Evolutionary conservation across 1,284 basidiomycete species (phyloP).

Genomic region (Dichomitus squalens): DNA sequence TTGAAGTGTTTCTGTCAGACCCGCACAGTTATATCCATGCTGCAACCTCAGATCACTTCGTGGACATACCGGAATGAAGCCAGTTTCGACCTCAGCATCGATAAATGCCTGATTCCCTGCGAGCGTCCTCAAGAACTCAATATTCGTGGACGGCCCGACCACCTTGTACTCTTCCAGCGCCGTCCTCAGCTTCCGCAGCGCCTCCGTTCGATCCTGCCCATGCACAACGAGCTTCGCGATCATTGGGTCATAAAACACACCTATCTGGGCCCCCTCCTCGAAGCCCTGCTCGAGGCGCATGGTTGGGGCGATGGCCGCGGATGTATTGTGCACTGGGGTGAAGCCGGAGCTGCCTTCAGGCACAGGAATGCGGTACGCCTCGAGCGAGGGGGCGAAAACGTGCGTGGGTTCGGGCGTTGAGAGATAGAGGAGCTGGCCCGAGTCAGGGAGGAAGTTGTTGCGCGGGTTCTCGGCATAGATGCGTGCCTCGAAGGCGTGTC

Average conservation of each 20-base stretch:
- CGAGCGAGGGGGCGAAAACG: conserved; percentile 54
- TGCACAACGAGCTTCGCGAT: conserved; percentile 94
- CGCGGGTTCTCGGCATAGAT: conserved; percentile 97
- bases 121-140: conserved; percentile 84
- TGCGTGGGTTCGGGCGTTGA: conserved; percentile 74
- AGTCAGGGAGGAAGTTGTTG: conserved; percentile 91
- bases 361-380: conserved; percentile 33
- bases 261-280: conserved; percentile 83
- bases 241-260: conserved; percentile 94
- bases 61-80: conserved; percentile 81
- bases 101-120: conserved; percentile 81
- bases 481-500: conserved; percentile 95
- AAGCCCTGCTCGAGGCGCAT: conserved; percentile 94
- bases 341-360: conserved; percentile 16
- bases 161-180: conserved; percentile 89
- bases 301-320: conserved; percentile 55
- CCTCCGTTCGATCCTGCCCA: conserved; percentile 85
- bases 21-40: neutral
- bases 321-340: conserved; percentile 36
- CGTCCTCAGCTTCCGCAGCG: conserved; percentile 76
- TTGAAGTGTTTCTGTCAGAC: conserved; percentile 73
- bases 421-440: conserved; percentile 80
- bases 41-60: too few relatives aligned
- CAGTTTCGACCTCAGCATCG: conserved; percentile 87
- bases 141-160: conserved; percentile 89